phyloP scores from a whole-genome alignment of 106 monocot species.

The Acorus calamus region DNA sequence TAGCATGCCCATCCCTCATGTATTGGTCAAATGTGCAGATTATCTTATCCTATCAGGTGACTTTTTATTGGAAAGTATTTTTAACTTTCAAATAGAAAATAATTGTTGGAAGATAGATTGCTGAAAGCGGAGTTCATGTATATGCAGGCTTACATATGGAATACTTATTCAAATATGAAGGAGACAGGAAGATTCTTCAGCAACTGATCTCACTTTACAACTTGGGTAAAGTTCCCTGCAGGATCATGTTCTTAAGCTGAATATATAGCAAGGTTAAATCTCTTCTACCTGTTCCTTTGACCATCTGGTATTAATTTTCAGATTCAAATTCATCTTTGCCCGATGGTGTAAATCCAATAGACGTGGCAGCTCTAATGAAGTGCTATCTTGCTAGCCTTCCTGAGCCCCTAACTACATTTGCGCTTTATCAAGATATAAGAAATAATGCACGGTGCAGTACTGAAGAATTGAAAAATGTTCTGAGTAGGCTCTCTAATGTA shows the following conservation, averaged over 20 bases:
- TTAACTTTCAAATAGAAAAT: background rate
- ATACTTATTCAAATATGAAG: conserved; percentile 71
- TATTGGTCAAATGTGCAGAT: conserved; percentile 81
- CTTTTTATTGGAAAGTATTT: background rate
- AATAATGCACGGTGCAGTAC: conserved; percentile 48
- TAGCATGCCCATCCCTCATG: conserved; percentile 53
- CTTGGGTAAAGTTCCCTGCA: conserved; percentile 34
- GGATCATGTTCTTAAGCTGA: background rate
- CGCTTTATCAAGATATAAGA: conserved; percentile 68
- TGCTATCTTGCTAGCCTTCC: conserved; percentile 88
- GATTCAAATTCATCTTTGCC: conserved; percentile 76
- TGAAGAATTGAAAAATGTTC: conserved; percentile 61
- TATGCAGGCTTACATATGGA: conserved; percentile 55
- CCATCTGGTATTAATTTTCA: conserved; percentile 16
- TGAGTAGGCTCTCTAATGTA: conserved; percentile 78
- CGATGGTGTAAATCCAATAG: conserved; percentile 53
- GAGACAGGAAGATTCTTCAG: conserved; percentile 54
- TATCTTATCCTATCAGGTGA: conserved; percentile 73
- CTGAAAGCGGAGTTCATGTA: conserved; percentile 5
- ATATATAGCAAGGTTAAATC: background rate
- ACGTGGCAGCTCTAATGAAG: conserved; percentile 72
- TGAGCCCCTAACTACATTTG: conserved; percentile 83
- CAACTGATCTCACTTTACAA: conserved; percentile 79
- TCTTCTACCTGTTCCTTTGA: too few relatives aligned
- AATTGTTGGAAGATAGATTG: background rate